Conservation (phyloP, 177 flowering plant genomes). For the Vitis hybrid region DNA sequence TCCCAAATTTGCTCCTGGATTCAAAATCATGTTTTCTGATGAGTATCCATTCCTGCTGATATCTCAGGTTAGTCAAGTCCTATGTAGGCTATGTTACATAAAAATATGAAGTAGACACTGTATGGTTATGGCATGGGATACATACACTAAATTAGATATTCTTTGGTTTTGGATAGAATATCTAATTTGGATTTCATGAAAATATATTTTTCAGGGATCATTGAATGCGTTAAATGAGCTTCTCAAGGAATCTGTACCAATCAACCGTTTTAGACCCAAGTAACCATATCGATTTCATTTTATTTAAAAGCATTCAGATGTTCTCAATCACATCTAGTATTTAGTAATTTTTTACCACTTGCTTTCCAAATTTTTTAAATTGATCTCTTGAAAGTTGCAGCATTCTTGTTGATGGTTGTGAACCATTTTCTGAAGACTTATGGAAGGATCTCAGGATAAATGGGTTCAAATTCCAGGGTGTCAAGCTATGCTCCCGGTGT, state of each 20-base stretch:
- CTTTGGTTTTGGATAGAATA: background rate
- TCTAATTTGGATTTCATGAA: too few relatives aligned
- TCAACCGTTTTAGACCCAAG: conserved; percentile 43
- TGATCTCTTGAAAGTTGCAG: conserved; percentile 33
- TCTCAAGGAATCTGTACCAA: too few relatives aligned
- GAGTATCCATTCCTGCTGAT: conserved; percentile 62
- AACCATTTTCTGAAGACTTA: conserved; percentile 80
- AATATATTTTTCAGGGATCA: too few relatives aligned
- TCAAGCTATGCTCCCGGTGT: too few relatives aligned
- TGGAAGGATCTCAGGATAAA: too few relatives aligned
- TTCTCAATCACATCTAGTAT: background rate
- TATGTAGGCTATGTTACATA: too few relatives aligned
- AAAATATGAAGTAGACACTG: too few relatives aligned
- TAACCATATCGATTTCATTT: conserved; percentile 4
- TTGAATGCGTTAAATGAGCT: too few relatives aligned
- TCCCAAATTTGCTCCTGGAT: conserved; percentile 69
- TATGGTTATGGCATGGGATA: too few relatives aligned
- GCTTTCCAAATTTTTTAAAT: background rate
- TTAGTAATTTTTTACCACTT: background rate
- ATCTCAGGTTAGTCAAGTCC: conserved; percentile 64
- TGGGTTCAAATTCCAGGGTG: too few relatives aligned
- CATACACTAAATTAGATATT: too few relatives aligned
- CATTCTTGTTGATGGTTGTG: conserved; percentile 83
- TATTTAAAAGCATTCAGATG: background rate
- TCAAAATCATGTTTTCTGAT: conserved; percentile 70